Percentiles rank a stretch among this genome's conserved stretches.
Conservation (phyloP, 164 flowering plant species). For the Berberis thunbergii region DNA sequence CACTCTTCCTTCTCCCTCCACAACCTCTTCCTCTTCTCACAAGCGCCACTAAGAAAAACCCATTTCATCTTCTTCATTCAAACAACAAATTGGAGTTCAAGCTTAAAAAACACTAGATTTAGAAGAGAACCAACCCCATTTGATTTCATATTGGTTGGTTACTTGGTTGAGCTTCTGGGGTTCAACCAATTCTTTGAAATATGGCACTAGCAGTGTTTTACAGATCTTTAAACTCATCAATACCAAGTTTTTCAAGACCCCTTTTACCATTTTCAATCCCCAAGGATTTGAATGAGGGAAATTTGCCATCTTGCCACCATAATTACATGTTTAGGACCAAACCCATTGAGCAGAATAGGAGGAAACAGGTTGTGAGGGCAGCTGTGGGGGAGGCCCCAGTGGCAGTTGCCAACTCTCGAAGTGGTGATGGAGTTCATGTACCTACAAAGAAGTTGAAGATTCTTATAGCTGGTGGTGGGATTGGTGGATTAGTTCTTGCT, state of each 20-base stretch:
- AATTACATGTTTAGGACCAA: conserved; percentile 11
- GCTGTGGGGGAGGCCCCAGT: conserved; percentile 6
- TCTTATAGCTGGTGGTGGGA: conserved; percentile 94
- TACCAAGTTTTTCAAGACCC: conserved; percentile 31
- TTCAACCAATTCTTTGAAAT: not conserved
- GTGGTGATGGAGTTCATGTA: not conserved
- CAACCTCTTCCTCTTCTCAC: not conserved
- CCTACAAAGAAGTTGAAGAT: conserved; percentile 37
- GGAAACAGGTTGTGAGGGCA: conserved; percentile 17
- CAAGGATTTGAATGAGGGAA: conserved; percentile 16
- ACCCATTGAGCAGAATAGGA: conserved; percentile 12
- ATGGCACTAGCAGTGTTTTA: conserved; percentile 39
- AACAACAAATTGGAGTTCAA: not conserved
- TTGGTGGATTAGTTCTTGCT: conserved; percentile 89
- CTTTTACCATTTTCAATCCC: conserved; percentile 25
- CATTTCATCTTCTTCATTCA: too few species aligned
- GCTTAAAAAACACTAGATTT: not conserved
- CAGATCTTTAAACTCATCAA: conserved; percentile 27
- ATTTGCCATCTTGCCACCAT: conserved; percentile 9
- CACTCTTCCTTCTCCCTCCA: conserved; percentile 1
- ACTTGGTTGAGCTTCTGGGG: not conserved
- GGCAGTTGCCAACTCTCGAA: not conserved
- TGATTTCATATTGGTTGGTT: not conserved
- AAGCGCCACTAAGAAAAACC: too few species aligned
- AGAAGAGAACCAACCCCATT: not conserved